Base-by-base conservation (phyloP, 129 eudicot species). In the Calendula officinalis region DNA sequence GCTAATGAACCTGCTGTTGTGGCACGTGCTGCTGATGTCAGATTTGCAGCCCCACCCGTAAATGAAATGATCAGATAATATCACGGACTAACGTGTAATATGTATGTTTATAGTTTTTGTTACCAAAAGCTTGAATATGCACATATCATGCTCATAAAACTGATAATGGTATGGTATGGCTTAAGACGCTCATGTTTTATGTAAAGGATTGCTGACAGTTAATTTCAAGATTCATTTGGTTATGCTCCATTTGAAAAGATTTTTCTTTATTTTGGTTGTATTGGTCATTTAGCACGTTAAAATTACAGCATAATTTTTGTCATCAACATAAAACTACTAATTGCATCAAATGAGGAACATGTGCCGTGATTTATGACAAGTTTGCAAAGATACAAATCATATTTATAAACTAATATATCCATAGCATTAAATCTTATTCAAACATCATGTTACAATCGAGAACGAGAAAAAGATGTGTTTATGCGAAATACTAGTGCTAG, bases 41-140 rank as follows among this genome's bases (percentile, higher is more conserved):
- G 95, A 70, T 88, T 92, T 79, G 98, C 96, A 16, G 91, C 95
- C 30, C 98, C 98, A 43, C 87, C 87, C 5, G 77, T 78, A 1
- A 89, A 76, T 10, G 89, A 85, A 60, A 66, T 71, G 62, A 94
- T 70, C 27, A 71, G 54, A 38, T 52, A 61, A 8, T 12, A 36
- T 64, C 27, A 12, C 32, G 62, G 62, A 41, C 53, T n/a, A 13
- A 67, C 12, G 16, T 27, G 62, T 54, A 41, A 53, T 27, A 4
- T 64, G 3, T 10, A 49, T 66, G 30, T 51, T 38, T 63, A 32
- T 3, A 14, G 68, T 62, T 43, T 17, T 10, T 64, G 34, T 46
- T 14, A 4, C n/a, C 57, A 47, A 7, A 64, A 64, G 37, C 38
- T 64, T 49, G 34, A 32, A 45, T 64, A 10, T 66, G 71, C 62